Evolutionary conservation across 306 rosid species (phyloP).

Genomic region (Cicer pinnatifidum): DNA sequence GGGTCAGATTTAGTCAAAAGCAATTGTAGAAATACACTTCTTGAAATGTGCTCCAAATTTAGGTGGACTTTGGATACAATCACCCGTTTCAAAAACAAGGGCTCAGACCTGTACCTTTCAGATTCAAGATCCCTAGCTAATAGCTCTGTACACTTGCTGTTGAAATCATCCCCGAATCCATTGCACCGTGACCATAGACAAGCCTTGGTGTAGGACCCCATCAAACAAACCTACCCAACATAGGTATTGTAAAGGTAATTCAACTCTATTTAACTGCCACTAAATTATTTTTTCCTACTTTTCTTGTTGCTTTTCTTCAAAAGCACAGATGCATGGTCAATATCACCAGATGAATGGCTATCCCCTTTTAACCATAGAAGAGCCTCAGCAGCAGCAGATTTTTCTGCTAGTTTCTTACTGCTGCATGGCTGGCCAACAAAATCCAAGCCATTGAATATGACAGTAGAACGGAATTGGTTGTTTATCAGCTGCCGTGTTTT

Average conservation of each 20-base stretch:
- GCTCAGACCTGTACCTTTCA: constrained; percentile 39
- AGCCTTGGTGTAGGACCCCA: constrained; percentile 29
- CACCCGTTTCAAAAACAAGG: constrained; percentile 48
- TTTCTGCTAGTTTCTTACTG: constrained; percentile 84
- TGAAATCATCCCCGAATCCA: constrained; percentile 19
- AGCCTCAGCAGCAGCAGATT: constrained; percentile 86
- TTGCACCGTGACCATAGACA: constrained; percentile 38
- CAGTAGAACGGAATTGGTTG: constrained; percentile 78
- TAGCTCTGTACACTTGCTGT: constrained; percentile 46
- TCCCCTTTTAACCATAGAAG: constrained; percentile 85
- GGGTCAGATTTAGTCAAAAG: constrained; percentile 24
- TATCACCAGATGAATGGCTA: constrained; percentile 52
- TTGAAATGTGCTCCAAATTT: constrained; percentile 30
- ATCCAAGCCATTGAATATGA: constrained; percentile 82
- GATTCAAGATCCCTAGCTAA: constrained; percentile 40
- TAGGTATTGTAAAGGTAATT: constrained; percentile 33
- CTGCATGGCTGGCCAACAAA: constrained; percentile 71
- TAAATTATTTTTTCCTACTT: constrained; percentile 48
- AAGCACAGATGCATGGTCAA: constrained; percentile 66
- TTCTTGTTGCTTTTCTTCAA: constrained; percentile 66
- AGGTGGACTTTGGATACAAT: constrained; percentile 42
- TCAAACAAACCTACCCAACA: constrained; percentile 33
- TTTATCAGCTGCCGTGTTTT: constrained; percentile 70
- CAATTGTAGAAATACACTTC: constrained; percentile 27
- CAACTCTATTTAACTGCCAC: constrained; percentile 65